Conservation (phyloP, 78 protist species). For the Capsaspora owczarzaki region DNA sequence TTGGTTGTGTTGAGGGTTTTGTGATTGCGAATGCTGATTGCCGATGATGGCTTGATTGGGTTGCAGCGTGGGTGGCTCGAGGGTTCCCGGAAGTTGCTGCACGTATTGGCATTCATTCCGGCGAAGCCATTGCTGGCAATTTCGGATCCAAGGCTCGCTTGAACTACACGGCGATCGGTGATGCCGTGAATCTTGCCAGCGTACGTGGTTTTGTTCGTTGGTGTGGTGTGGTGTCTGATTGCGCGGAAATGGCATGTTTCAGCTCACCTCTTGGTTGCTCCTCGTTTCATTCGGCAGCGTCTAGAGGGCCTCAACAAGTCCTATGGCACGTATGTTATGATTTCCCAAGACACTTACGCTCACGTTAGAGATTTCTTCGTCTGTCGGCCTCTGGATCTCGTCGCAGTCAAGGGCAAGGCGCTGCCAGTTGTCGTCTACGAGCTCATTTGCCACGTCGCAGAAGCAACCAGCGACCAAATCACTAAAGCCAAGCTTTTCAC, state of each 20-base stretch:
- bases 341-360: constrained; percentile 6
- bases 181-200: constrained; percentile 9
- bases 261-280: neutral
- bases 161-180: constrained; percentile 29
- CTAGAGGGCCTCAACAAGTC: constrained; percentile 19
- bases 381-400: constrained; percentile 25
- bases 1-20: neutral
- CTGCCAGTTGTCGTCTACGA: neutral
- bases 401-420: constrained; percentile 39
- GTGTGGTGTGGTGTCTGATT: neutral
- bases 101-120: constrained; percentile 21
- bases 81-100: neutral
- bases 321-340: constrained; percentile 14
- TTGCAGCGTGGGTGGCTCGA: neutral
- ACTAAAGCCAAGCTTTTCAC: neutral
- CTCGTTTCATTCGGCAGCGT: neutral
- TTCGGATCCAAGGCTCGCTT: constrained; percentile 12
- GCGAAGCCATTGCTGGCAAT: constrained; percentile 16
- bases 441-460: neutral
- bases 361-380: neutral
- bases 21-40: neutral
- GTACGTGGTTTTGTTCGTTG: neutral
- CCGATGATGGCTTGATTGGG: neutral
- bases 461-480: constrained; percentile 2
- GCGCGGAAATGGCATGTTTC: neutral